Percentiles rank a stretch among this genome's conserved stretches.
Evolutionary conservation across 257 asterid species (phyloP).

Genomic region (Solanum sejunctum): DNA sequence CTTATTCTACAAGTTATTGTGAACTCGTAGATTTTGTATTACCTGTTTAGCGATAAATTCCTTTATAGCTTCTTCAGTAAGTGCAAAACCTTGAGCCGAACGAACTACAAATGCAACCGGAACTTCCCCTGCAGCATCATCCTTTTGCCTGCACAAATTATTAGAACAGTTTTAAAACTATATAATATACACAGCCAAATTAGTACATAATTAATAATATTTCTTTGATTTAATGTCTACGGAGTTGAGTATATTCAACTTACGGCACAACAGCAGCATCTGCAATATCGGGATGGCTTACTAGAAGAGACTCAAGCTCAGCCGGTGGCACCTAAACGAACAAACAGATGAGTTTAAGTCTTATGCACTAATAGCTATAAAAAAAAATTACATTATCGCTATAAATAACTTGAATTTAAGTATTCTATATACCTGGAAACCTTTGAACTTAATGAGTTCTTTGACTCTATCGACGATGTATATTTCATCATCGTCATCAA

Average conservation of each 20-base stretch:
- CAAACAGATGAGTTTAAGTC: background rate
- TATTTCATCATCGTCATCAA: slow-evolving; percentile 23
- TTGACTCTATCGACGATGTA: slow-evolving; percentile 70
- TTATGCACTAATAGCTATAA: background rate
- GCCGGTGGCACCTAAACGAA: slow-evolving; percentile 71
- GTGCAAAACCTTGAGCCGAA: slow-evolving; percentile 36
- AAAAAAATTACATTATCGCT: background rate
- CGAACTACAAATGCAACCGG: slow-evolving; percentile 87
- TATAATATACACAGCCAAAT: background rate
- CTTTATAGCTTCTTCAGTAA: slow-evolving; percentile 62
- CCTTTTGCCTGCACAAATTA: slow-evolving; percentile 46
- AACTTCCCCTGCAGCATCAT: slow-evolving; percentile 78
- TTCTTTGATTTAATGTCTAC: background rate
- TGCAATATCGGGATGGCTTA: slow-evolving; percentile 50
- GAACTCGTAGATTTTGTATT: background rate
- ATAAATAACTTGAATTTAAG: no score
- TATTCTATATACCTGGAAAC: slow-evolving; percentile 40
- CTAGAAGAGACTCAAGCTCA: slow-evolving; percentile 78
- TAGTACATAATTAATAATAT: background rate
- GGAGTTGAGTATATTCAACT: slow-evolving; percentile 5
- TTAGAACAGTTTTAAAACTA: background rate
- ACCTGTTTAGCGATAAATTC: slow-evolving; percentile 79
- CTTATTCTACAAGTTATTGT: background rate
- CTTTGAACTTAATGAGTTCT: slow-evolving; percentile 83
- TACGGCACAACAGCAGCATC: slow-evolving; percentile 97